Evolutionary conservation across 75 land plant species (phyloP).

Genomic region (Cupressus sempervirens): DNA sequence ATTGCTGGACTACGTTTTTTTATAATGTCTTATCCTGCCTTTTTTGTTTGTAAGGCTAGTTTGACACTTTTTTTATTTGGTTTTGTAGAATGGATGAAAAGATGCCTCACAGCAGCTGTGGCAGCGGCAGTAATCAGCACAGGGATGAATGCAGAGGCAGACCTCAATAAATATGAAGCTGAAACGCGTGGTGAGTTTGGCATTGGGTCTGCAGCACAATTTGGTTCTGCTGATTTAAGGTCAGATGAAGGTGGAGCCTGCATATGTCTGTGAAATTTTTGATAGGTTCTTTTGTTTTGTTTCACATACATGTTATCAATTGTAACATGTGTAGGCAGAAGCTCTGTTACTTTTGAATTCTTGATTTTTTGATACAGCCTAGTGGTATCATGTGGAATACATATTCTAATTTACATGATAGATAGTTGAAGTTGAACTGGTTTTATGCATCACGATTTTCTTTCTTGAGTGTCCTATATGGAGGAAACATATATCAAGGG

Average conservation of each 20-base stretch:
- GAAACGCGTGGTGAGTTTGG: conserved; percentile 94
- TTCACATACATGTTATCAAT: neutral
- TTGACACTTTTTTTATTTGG: neutral
- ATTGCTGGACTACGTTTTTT: neutral
- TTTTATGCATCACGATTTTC: neutral
- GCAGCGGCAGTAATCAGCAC: conserved; percentile 46
- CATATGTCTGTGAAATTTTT: neutral
- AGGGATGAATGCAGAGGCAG: conserved; percentile 66
- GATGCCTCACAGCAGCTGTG: conserved; percentile 31
- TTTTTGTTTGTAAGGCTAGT: neutral
- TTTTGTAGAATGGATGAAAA: conserved; percentile 5
- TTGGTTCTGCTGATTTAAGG: conserved; percentile 98
- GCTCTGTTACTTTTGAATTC: conserved; percentile 1
- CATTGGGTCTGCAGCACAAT: conserved; percentile 97
- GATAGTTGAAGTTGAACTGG: neutral
- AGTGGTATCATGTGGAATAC: neutral
- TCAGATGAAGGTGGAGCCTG: conserved; percentile 1
- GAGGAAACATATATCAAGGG: neutral
- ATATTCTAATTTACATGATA: neutral
- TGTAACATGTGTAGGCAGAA: neutral
- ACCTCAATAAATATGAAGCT: conserved; percentile 91
- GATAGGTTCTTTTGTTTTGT: neutral
- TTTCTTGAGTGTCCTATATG: neutral
- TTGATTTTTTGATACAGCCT: neutral
- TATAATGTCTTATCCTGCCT: neutral